A percentile compares a stretch with the other conserved stretches of the same genome.
Conservation (phyloP, 2,329 filamentous ascomycete species). For the Fusarium kyushuense region DNA sequence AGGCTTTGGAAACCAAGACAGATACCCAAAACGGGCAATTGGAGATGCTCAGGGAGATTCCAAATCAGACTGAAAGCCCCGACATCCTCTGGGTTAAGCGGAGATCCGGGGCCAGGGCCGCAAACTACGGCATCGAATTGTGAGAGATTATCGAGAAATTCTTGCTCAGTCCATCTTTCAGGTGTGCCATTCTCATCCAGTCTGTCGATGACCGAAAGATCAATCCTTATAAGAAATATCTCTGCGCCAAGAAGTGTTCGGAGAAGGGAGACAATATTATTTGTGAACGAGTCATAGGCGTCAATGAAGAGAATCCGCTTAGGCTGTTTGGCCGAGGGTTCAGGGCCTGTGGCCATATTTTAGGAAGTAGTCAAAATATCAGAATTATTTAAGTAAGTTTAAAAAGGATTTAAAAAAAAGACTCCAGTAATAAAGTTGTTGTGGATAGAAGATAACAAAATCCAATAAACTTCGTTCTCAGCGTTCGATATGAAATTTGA, state of each 20-base stretch:
- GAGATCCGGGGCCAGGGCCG: conserved; percentile 90
- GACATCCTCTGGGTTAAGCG: conserved; percentile 77
- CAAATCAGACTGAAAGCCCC: conserved; percentile 85
- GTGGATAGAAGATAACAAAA: background rate
- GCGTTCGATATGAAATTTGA: conserved; percentile 24
- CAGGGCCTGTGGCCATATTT: conserved; percentile 41
- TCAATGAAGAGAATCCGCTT: conserved; percentile 85
- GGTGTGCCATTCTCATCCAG: conserved; percentile 12
- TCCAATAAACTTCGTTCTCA: conserved; percentile 23
- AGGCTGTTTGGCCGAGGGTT: conserved; percentile 25
- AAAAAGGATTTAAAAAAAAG: background rate
- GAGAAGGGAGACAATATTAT: conserved; percentile 90
- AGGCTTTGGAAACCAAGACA: conserved; percentile 92
- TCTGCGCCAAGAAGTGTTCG: conserved; percentile 74
- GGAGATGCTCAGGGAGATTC: conserved; percentile 67
- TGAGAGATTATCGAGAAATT: conserved; percentile 55
- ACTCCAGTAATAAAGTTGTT: background rate
- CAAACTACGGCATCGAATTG: conserved; percentile 87
- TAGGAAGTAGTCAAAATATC: background rate
- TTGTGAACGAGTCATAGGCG: conserved; percentile 96
- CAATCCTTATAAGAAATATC: conserved; percentile 63
- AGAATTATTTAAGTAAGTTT: background rate
- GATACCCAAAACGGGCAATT: conserved; percentile 85
- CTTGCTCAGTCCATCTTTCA: conserved; percentile 59
- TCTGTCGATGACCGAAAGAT: conserved; percentile 63